A percentile compares a stretch with the other conserved stretches of the same genome.
Conservation (phyloP, 108 stramenopile species). For the Mediolabrus comicus region DNA sequence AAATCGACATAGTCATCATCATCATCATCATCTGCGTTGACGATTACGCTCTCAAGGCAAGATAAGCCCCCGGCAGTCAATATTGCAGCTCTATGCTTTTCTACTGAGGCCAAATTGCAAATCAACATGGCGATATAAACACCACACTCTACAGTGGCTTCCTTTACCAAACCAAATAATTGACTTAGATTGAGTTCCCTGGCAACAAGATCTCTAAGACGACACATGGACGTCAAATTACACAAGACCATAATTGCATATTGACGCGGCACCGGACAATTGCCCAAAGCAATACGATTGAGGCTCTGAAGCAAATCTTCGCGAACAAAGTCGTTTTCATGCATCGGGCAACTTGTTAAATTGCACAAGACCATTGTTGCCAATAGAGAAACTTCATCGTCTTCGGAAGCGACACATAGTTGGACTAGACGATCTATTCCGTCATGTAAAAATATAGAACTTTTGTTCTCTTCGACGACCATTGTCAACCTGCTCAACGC, state of each 20-base stretch:
- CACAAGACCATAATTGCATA: constrained; percentile 68
- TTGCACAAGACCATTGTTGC: constrained; percentile 74
- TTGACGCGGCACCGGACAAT: constrained; percentile 31
- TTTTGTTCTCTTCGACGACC: constrained; percentile 20
- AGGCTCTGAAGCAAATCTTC: constrained; percentile 50
- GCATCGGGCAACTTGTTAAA: constrained; percentile 51
- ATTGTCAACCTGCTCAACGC: constrained; percentile 31
- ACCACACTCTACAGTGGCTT: constrained; percentile 34
- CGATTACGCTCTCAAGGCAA: constrained; percentile 51
- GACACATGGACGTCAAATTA: constrained; percentile 57
- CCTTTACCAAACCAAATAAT: constrained; percentile 48
- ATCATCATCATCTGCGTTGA: constrained; percentile 16
- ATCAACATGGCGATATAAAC: constrained; percentile 72
- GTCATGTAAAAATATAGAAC: constrained; percentile 1
- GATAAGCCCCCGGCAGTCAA: constrained; percentile 59
- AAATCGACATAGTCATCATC: too few relatives aligned
- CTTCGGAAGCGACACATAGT: constrained; percentile 34
- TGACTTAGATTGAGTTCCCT: constrained; percentile 39
- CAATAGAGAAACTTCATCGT: constrained; percentile 33
- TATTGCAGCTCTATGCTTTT: constrained; percentile 52
- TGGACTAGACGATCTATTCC: constrained; percentile 25
- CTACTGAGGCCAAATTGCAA: constrained; percentile 68
- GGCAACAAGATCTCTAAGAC: constrained; percentile 55
- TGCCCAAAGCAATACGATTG: constrained; percentile 42
- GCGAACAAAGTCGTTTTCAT: constrained; percentile 55